These are phyloP conservation scores for Conoideocrella luteorostrata DNA, from an alignment of 2,329 filamentous ascomycete species.

Conservation along the genomic window DNA sequence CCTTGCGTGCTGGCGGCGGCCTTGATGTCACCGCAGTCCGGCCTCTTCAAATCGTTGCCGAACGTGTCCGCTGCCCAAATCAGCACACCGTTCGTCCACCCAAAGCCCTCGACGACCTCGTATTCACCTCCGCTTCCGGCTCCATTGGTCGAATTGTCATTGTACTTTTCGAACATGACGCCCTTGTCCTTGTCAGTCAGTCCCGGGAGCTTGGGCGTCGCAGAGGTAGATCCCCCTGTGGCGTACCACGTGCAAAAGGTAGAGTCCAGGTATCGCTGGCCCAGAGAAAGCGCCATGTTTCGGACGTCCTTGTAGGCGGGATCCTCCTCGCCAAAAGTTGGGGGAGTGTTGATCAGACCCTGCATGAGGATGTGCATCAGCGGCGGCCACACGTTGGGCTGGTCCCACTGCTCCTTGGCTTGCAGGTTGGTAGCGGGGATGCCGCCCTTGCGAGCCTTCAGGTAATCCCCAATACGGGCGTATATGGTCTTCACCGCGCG, in stretches of 20 bases:
- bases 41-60: conserved; percentile 45
- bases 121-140: conserved; percentile 63
- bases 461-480: conserved; percentile 44
- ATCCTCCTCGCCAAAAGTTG: conserved; percentile 47
- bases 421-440: conserved; percentile 56
- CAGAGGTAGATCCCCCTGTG: conserved; percentile 54
- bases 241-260: conserved; percentile 65
- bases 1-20: conserved; percentile 32
- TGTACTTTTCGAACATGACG: conserved; percentile 67
- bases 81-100: conserved; percentile 64
- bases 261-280: conserved; percentile 60
- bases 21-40: conserved; percentile 47
- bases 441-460: conserved; percentile 47
- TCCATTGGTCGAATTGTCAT: conserved; percentile 51
- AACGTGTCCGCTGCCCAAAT: conserved; percentile 62
- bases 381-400: conserved; percentile 65
- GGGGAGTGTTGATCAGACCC: conserved; percentile 52
- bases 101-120: conserved; percentile 63
- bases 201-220: conserved; percentile 43
- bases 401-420: conserved; percentile 63
- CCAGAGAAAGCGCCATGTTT: conserved; percentile 49
- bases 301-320: conserved; percentile 48
- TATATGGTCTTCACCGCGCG: conserved; percentile 49
- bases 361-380: conserved; percentile 59
- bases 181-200: conserved; percentile 38